Base-by-base conservation (phyloP, 2,329 filamentous ascomycete species). In the Acarospora socialis region DNA sequence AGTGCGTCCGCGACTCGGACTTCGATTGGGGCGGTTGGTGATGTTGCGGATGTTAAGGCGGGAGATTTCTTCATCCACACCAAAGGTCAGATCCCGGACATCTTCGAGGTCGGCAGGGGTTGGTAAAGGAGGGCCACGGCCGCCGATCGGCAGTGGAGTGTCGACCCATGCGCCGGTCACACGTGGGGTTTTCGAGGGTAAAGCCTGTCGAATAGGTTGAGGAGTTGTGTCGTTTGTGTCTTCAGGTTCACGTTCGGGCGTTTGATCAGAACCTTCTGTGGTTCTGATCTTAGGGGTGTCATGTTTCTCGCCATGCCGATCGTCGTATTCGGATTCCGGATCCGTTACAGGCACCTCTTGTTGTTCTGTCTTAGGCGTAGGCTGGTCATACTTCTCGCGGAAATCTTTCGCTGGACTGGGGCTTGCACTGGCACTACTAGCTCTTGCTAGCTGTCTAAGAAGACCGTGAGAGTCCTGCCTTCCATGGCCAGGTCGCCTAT, bases 131-230 rank as follows among this genome's bases (percentile, higher is more conserved):
- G 36, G 35, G 8, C 39, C 38, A 16, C 35, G 35, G 14, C 32
- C 35, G 13, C 34, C 28, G 12, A 35, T 35, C 15, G 38, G 40
- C n/a, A 40, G 34, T 12, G 41, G 60, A 3, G 61, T 65, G 24
- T 64, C 61, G 19, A 64, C 45, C 61, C 61, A 65, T 15, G 55
- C 61, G 15, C 61, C 61, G 27, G 55, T 62, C 5, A 63, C 59
- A 2, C 56, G 43, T 8, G 61, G 60, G 3, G 61, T 64, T n/a
- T n/a, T n/a, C n/a, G n/a, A n/a, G 34, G 59, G 59, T 4, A n/a
- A n/a, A n/a, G 51, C 12, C 10, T 9, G 18, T 30, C 7, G 12
- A n/a, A n/a, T n/a, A n/a, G n/a, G n/a, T n/a, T n/a, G n/a, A n/a
- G n/a, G n/a, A n/a, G n/a, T n/a, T n/a, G n/a, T n/a, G n/a, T n/a